Percentiles rank a stretch among this genome's conserved stretches.
Evolutionary conservation across 164 flowering plant genomes (phyloP).

Genomic region (Dillenia suffruticosa): DNA sequence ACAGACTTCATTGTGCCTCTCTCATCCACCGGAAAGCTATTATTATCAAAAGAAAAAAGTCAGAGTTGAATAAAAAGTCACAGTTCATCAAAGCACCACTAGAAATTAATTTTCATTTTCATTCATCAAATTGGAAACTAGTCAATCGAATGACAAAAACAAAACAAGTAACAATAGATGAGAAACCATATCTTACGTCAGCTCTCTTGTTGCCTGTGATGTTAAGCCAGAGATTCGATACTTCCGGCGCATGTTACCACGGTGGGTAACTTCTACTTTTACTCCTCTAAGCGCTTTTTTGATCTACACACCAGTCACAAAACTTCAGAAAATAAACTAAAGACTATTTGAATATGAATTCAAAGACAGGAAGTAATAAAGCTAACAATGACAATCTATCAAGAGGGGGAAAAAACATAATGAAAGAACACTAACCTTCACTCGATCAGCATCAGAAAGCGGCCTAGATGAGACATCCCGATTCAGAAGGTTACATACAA

Average conservation of each 20-base stretch:
- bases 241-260: constrained; percentile 77
- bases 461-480: constrained; percentile 74
- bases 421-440: constrained; percentile 48
- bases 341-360: neutral
- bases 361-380: neutral
- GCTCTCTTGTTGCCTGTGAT: constrained; percentile 64
- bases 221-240: constrained; percentile 82
- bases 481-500: constrained; percentile 71
- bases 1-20: constrained; percentile 81
- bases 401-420: neutral
- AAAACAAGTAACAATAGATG: neutral
- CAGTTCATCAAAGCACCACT: neutral
- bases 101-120: too few relatives aligned
- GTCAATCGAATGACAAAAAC: neutral
- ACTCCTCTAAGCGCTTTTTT: constrained; percentile 82
- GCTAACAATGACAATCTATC: neutral
- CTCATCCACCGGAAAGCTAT: constrained; percentile 81
- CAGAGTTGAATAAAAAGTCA: neutral
- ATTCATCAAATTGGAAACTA: too few relatives aligned
- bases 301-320: constrained; percentile 33
- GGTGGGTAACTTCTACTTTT: constrained; percentile 79
- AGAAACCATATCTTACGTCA: constrained; percentile 50
- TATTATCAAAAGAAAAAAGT: neutral
- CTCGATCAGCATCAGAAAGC: constrained; percentile 85
- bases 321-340: neutral